Evolutionary conservation across 2,329 filamentous ascomycete genomes (phyloP).

Genomic region (Fusarium begoniae): DNA sequence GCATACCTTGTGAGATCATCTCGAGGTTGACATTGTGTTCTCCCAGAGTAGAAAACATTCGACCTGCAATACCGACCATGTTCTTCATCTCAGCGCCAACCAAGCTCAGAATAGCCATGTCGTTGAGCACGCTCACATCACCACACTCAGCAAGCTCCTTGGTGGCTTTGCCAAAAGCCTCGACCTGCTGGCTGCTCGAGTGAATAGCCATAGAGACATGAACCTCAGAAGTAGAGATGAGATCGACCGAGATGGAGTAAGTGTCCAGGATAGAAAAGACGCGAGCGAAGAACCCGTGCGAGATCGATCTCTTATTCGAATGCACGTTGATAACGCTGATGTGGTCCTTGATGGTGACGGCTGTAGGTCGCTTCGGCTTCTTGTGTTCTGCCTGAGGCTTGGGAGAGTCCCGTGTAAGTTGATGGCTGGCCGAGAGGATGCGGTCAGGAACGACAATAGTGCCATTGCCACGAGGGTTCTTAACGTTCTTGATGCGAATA

Average conservation of each 20-base stretch:
- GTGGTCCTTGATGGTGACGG: constrained; percentile 96
- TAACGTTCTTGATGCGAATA: constrained; percentile 92
- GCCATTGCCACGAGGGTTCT: constrained; percentile 81
- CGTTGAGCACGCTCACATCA: constrained; percentile 86
- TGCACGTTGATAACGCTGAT: constrained; percentile 98
- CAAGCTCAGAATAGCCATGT: constrained; percentile 95
- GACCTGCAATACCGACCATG: constrained; percentile 92
- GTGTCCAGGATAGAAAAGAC: constrained; percentile 93
- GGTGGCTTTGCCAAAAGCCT: constrained; percentile 73
- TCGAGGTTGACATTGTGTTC: constrained; percentile 97
- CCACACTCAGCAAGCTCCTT: constrained; percentile 82
- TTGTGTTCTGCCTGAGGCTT: constrained; percentile 50
- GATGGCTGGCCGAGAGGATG: constrained; percentile 62
- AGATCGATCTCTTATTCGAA: constrained; percentile 95
- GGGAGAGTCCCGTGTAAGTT: constrained; percentile 63
- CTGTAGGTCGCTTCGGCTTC: constrained; percentile 79
- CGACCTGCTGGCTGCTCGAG: constrained; percentile 71
- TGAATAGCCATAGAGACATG: constrained; percentile 98
- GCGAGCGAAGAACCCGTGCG: constrained; percentile 93
- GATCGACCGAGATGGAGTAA: constrained; percentile 88
- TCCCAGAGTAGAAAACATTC: constrained; percentile 94
- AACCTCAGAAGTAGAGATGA: constrained; percentile 96
- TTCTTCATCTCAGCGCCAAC: constrained; percentile 98
- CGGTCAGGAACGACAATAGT: constrained; percentile 86
- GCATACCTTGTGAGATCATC: constrained; percentile 96